phyloP scores from a whole-genome alignment of 148 eudicot species.

The Fagopyrum tataricum region DNA sequence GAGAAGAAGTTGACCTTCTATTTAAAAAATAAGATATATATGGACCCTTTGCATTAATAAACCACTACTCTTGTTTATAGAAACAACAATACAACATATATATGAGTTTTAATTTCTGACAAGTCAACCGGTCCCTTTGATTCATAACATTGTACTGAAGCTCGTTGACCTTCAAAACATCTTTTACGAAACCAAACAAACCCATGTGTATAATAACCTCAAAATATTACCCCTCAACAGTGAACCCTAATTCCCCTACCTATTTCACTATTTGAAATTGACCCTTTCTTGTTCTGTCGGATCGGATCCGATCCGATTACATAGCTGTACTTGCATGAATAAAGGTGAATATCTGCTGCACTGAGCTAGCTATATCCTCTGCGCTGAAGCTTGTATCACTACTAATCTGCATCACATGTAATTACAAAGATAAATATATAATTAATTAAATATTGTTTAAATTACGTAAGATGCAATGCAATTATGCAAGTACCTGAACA shows the following conservation, averaged over 20 bases:
- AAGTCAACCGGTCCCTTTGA: constrained; percentile 11
- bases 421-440: neutral
- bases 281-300: neutral
- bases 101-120: constrained; percentile 6
- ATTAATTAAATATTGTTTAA: neutral
- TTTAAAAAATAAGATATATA: neutral
- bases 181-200: neutral
- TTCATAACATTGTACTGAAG: neutral
- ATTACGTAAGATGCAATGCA: no score
- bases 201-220: neutral
- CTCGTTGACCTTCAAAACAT: constrained; percentile 7
- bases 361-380: constrained; percentile 77
- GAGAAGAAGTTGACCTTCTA: constrained; percentile 8
- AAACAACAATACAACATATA: neutral
- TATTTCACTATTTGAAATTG: neutral
- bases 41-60: constrained; percentile 11
- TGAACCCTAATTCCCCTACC: neutral
- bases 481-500: constrained; percentile 50
- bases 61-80: neutral
- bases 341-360: constrained; percentile 77
- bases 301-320: neutral
- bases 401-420: constrained; percentile 38
- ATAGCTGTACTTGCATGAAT: constrained; percentile 48
- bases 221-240: neutral
- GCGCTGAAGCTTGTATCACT: constrained; percentile 65